phyloP scores from a whole-genome alignment of 257 asterid species.

The Solanum tacnaense region DNA sequence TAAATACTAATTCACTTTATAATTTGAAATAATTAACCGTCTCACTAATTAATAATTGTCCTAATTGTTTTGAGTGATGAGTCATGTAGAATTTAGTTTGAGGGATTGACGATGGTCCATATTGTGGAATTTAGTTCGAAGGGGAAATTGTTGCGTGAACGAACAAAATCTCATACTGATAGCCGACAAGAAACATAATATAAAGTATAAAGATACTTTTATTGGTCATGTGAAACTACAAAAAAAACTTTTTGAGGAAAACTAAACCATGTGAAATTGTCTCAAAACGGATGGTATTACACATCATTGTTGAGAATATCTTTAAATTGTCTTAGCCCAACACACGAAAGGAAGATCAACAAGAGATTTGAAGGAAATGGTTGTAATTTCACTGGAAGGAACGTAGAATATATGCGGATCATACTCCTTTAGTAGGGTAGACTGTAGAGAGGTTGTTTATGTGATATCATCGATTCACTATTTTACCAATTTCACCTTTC shows the following conservation, averaged over 20 bases:
- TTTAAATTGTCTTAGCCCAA: neutral
- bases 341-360: neutral
- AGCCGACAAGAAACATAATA: neutral
- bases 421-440: too few relatives aligned
- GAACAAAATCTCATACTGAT: neutral
- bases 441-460: too few relatives aligned
- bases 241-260: neutral
- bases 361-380: neutral
- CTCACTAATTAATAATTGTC: neutral
- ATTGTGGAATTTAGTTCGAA: neutral
- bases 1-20: too few relatives aligned
- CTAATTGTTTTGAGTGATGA: neutral
- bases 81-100: neutral
- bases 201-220: neutral
- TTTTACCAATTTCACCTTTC: neutral
- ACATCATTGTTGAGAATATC: too few relatives aligned
- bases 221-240: neutral
- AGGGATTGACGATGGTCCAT: neutral
- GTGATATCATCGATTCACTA: accelerated
- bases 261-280: neutral
- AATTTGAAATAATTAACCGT: neutral
- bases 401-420: too few relatives aligned
- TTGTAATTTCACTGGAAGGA: neutral
- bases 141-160: neutral
- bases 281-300: neutral